These are phyloP conservation scores for Xylariaceae sp. DNA, from an alignment of 2,329 filamentous ascomycete genomes.

Conservation along the genomic window DNA sequence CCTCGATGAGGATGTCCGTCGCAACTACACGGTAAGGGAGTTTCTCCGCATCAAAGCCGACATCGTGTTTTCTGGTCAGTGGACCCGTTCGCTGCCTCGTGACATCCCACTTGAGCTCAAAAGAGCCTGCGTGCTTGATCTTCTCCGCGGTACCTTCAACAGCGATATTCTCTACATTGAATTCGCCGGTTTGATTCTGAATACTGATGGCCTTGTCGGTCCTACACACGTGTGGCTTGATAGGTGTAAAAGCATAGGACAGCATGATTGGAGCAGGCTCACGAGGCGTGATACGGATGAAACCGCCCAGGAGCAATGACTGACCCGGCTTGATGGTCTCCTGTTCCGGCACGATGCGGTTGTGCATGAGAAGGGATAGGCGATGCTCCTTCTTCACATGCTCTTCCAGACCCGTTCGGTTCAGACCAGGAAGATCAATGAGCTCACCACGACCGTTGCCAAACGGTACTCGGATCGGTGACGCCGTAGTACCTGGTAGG, in stretches of 20 bases:
- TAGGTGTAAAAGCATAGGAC: constrained; percentile 79
- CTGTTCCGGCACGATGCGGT: constrained; percentile 68
- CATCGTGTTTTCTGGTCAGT: constrained; percentile 58
- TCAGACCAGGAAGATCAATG: constrained; percentile 84
- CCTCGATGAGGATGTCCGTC: constrained; percentile 83
- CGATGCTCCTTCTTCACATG: constrained; percentile 64
- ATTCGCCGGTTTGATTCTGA: constrained; percentile 57
- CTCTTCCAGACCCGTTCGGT: constrained; percentile 65
- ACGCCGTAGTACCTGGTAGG: constrained; percentile 88
- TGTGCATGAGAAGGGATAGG: constrained; percentile 69
- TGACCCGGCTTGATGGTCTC: constrained; percentile 67
- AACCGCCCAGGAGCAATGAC: constrained; percentile 76
- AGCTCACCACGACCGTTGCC: constrained; percentile 82
- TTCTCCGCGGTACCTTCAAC: constrained; percentile 50
- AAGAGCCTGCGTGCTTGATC: constrained; percentile 67
- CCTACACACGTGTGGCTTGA: constrained; percentile 69
- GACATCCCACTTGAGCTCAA: constrained; percentile 73
- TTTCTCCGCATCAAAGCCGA: constrained; percentile 57
- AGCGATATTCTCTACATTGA: constrained; percentile 59
- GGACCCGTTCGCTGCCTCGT: constrained; percentile 74
- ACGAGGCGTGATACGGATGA: constrained; percentile 80
- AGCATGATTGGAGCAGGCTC: constrained; percentile 62
- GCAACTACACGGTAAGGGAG: constrained; percentile 77
- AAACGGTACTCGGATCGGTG: constrained; percentile 88
- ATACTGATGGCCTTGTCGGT: constrained; percentile 75